Conservation (phyloP, 352 stramenopile genomes). For the Pythium folliculosum region DNA sequence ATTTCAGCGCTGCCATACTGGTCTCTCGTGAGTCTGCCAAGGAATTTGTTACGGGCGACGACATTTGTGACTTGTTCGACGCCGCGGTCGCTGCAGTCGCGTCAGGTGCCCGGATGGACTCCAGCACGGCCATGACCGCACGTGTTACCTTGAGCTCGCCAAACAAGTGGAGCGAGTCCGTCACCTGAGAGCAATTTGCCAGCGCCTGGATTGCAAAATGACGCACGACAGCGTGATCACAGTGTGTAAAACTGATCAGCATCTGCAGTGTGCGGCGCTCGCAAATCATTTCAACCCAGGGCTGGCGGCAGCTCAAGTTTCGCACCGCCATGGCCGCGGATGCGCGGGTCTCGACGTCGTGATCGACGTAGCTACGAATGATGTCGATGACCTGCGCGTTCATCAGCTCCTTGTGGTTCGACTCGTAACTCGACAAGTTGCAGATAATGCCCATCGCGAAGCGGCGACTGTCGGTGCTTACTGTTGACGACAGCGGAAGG, state of each 20-base stretch:
- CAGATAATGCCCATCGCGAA: constrained; percentile 73
- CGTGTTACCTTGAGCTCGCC: constrained; percentile 58
- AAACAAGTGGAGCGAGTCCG: constrained; percentile 73
- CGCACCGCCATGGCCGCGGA: constrained; percentile 72
- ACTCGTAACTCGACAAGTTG: constrained; percentile 72
- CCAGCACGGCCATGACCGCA: constrained; percentile 54
- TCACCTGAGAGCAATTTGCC: constrained; percentile 77
- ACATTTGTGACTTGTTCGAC: neutral
- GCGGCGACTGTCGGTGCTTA: constrained; percentile 49
- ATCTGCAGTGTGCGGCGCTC: constrained; percentile 69
- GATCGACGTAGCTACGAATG: constrained; percentile 71
- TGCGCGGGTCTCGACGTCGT: constrained; percentile 64
- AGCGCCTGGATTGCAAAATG: constrained; percentile 71
- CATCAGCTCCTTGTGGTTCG: constrained; percentile 85
- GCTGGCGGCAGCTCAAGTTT: constrained; percentile 71
- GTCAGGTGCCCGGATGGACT: constrained; percentile 23
- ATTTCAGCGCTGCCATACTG: constrained; percentile 71
- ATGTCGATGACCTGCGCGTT: constrained; percentile 66
- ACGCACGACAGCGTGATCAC: constrained; percentile 49
- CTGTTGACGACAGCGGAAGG: constrained; percentile 3
- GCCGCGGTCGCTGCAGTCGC: neutral
- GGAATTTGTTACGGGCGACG: neutral
- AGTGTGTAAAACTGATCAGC: constrained; percentile 57
- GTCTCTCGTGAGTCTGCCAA: constrained; percentile 36
- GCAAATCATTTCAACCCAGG: constrained; percentile 82